Conservation (phyloP, 2,329 filamentous ascomycete genomes). For the Aureobasidium sp. region DNA sequence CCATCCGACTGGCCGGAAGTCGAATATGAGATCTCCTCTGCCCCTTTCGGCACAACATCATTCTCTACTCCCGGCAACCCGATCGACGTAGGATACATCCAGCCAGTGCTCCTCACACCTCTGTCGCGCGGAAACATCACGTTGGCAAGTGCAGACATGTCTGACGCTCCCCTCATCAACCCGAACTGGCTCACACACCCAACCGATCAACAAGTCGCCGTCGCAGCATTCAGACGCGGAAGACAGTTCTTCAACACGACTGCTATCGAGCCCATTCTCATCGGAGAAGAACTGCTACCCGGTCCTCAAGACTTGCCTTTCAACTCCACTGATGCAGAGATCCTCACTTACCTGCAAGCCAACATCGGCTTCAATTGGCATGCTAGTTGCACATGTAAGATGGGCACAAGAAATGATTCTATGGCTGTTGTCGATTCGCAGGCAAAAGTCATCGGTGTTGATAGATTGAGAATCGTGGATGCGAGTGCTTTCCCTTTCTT, state of each 20-base stretch:
- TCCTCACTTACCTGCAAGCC: constrained; percentile 15
- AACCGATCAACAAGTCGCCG: constrained; percentile 20
- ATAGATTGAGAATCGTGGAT: constrained; percentile 30
- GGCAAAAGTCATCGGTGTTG: constrained; percentile 22
- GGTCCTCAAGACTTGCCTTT: constrained; percentile 13
- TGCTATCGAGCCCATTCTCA: constrained; percentile 19
- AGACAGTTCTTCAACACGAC: constrained; percentile 21
- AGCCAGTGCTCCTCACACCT: not conserved
- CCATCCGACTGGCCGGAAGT: constrained; percentile 29
- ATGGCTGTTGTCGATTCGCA: constrained; percentile 17
- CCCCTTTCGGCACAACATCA: constrained; percentile 18
- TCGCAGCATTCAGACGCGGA: not conserved
- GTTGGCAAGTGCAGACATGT: constrained; percentile 21
- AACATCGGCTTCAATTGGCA: not conserved
- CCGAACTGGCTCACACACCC: constrained; percentile 29
- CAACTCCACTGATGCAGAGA: constrained; percentile 21
- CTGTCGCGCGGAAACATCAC: constrained; percentile 10
- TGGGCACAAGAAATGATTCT: constrained; percentile 8
- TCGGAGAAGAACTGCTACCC: constrained; percentile 23
- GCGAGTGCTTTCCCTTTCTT: constrained; percentile 22
- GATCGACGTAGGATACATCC: not conserved
- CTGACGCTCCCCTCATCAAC: constrained; percentile 25
- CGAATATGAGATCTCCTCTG: constrained; percentile 16
- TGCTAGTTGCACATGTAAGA: not conserved
- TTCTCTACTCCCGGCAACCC: constrained; percentile 19